Evolutionary conservation across 1,284 basidiomycete species (phyloP), one percentile per base, ranked within the genome.

Genomic region (Puccinia horiana): DNA sequence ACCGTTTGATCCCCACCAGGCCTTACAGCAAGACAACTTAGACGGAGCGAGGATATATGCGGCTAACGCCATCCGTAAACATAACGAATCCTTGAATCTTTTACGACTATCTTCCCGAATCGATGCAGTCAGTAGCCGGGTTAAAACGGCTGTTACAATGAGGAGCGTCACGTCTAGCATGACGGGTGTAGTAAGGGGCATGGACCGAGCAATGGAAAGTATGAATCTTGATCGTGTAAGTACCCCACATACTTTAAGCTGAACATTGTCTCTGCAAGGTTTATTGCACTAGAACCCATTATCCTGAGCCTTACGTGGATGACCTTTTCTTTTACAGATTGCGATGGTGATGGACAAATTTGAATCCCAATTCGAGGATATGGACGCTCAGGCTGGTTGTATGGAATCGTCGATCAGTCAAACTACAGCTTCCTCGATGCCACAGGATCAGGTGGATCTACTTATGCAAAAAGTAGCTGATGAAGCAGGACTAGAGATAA

Each of bases 91-190:
- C 0, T 89, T 99, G 84, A 99, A 98, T 87, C 89, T 98, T 6
- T 90, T 98, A 12, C 90, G 95, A 63, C 88, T 98, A 40, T 91
- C 93, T 0, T 95, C 93, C 85, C 90, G 97, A 44, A 95, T 99
- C 87, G 97, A 99, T 87, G 96, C 97, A 6, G 97, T 99, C 5
- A 93, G 95, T 0, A 96, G 94, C 85, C 89, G 97, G 35, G 96
- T 99, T 0, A 96, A 99, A 88, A 99, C 97, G n/a, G 97, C 97
- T 0, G 96, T 99, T 58, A 98, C 96, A 78, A 98, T 99, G 95
- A 91, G 95, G 75, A 87, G 93, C 87, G 92, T 95, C 49, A 96
- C 96, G 32, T 94, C 94, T 16, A 95, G 92, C 87, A 98, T 99
- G 96, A 93, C 94, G 12, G 92, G 92, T 37, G 97, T 99, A 8